Evolutionary conservation across 2,329 filamentous ascomycete species (phyloP).

Genomic region (Neopestalotiopsis rosae): DNA sequence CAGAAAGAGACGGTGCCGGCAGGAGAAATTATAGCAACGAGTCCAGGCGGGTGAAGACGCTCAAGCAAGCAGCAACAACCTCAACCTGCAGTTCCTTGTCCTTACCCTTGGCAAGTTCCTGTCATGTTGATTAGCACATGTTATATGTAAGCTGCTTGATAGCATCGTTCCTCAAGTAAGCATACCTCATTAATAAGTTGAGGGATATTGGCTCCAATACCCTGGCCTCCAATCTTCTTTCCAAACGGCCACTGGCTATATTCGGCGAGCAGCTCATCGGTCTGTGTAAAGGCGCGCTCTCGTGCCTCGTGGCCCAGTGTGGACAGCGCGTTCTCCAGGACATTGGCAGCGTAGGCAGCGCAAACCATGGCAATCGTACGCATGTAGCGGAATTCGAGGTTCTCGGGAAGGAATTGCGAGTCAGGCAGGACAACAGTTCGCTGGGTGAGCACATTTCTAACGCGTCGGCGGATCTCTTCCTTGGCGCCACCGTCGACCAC

Average conservation of each 20-base stretch:
- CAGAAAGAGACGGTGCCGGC: neutral
- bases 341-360: conserved; percentile 96
- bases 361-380: conserved; percentile 96
- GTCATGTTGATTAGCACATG: conserved; percentile 17
- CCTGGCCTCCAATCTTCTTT: conserved; percentile 77
- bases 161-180: neutral
- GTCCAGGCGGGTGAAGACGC: conserved; percentile 96
- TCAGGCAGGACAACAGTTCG: conserved; percentile 88
- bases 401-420: conserved; percentile 90
- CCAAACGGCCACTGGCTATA: conserved; percentile 98
- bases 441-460: conserved; percentile 90
- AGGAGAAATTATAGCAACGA: conserved; percentile 74
- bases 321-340: conserved; percentile 95
- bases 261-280: conserved; percentile 89
- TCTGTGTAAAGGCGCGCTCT: conserved; percentile 94
- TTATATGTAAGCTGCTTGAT: neutral
- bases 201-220: conserved; percentile 90
- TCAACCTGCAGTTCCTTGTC: conserved; percentile 97
- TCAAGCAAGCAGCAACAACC: conserved; percentile 94
- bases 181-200: conserved; percentile 79
- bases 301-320: conserved; percentile 92
- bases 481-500: conserved; percentile 96
- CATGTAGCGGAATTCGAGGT: conserved; percentile 90
- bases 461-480: conserved; percentile 92
- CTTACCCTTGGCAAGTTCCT: conserved; percentile 83